Percentiles rank a stretch among this genome's conserved stretches.
These are phyloP conservation scores for Xylaria sp. DNA, from an alignment of 2,329 filamentous ascomycete species.

Conservation along the genomic window DNA sequence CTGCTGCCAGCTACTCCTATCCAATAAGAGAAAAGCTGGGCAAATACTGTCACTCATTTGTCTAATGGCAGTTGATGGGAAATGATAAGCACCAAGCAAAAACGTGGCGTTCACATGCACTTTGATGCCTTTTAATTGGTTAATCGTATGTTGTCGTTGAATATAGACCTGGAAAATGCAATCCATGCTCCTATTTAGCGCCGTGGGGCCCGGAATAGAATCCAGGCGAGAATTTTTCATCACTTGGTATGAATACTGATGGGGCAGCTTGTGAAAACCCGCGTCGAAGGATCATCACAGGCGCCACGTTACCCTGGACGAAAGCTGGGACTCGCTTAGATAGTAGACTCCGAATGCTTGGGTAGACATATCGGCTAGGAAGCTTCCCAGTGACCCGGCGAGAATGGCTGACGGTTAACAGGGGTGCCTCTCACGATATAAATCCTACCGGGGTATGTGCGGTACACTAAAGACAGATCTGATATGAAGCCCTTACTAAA, in stretches of 20 bases:
- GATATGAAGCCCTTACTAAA: background rate
- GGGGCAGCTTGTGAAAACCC: background rate
- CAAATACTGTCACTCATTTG: background rate
- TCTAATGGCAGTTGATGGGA: slow-evolving; percentile 8
- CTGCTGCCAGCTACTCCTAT: background rate
- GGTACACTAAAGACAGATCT: background rate
- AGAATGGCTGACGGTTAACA: slow-evolving; percentile 1
- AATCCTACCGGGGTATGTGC: background rate
- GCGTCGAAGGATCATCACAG: background rate
- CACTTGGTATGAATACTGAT: background rate
- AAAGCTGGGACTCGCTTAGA: slow-evolving; percentile 16
- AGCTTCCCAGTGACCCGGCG: slow-evolving; percentile 16
- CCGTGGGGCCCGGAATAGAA: slow-evolving; percentile 23
- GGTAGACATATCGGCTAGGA: slow-evolving; percentile 14
- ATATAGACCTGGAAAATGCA: slow-evolving; percentile 31
- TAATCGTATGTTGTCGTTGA: slow-evolving; percentile 23
- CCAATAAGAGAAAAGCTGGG: background rate
- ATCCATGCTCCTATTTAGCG: slow-evolving; percentile 30
- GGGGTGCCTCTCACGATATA: background rate
- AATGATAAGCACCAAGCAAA: slow-evolving; percentile 32
- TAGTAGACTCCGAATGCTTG: slow-evolving; percentile 15
- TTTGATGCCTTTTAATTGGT: slow-evolving; percentile 24
- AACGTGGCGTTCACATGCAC: slow-evolving; percentile 17
- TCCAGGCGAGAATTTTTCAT: background rate
- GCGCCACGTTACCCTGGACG: slow-evolving; percentile 5